A percentile compares a stretch with the other conserved stretches of the same genome.
phyloP scores from a whole-genome alignment of 345 rosid genomes.

The Boechera stricta region DNA sequence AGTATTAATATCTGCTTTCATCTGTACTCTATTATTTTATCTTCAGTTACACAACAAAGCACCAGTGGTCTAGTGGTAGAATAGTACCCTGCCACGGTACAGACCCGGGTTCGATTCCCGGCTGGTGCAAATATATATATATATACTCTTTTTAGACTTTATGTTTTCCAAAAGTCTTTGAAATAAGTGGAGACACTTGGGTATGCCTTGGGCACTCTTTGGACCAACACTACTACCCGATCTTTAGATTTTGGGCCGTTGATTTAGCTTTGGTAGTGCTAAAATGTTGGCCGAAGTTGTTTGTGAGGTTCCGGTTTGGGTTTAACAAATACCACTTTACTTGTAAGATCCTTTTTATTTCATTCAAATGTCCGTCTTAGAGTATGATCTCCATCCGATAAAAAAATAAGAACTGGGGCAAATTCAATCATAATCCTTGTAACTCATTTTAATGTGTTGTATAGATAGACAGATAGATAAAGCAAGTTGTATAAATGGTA shows the following conservation, averaged over 20 bases:
- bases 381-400: no score
- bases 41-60: not conserved
- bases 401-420: not conserved
- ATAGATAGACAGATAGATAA: not conserved
- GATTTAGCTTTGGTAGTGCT: not conserved
- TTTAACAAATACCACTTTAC: no score
- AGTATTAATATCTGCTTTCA: no score
- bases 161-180: no score
- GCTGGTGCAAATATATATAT: conserved; percentile 13
- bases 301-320: no score
- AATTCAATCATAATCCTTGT: not conserved
- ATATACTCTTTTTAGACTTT: no score
- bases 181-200: no score
- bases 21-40: no score
- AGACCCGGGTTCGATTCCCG: conserved; percentile 74
- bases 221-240: not conserved
- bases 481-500: not conserved
- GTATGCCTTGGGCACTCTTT: no score
- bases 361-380: no score
- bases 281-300: no score
- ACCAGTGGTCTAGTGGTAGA: conserved; percentile 54
- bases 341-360: no score
- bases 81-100: conserved; percentile 74
- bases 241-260: not conserved
- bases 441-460: not conserved